Conservation (phyloP, 768 basidiomycete genomes). For the Floccularia luteovirens region DNA sequence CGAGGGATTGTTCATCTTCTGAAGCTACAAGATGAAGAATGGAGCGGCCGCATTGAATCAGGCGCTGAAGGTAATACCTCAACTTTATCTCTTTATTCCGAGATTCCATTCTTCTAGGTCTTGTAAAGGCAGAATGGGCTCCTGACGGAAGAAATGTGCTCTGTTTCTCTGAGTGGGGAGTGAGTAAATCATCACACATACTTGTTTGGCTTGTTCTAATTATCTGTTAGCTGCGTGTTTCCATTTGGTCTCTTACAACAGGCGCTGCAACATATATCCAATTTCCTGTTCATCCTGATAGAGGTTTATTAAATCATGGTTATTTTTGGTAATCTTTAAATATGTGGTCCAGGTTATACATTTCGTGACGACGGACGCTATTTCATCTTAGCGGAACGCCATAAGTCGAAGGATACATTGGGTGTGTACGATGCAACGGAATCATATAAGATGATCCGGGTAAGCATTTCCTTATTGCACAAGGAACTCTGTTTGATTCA, state of each 20-base stretch:
- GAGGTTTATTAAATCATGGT: constrained; percentile 38
- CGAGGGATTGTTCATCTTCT: constrained; percentile 66
- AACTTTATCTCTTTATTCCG: not conserved
- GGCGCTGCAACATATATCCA: constrained; percentile 80
- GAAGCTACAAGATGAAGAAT: constrained; percentile 72
- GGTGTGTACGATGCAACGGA: constrained; percentile 77
- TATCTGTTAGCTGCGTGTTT: constrained; percentile 63
- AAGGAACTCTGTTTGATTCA: not conserved
- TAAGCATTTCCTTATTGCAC: constrained; percentile 22
- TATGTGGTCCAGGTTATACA: constrained; percentile 53
- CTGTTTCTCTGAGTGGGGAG: constrained; percentile 92
- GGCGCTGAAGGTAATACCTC: constrained; percentile 56
- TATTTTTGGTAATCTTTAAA: constrained; percentile 1
- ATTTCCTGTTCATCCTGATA: constrained; percentile 74
- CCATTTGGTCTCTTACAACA: constrained; percentile 76
- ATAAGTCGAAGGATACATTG: constrained; percentile 82
- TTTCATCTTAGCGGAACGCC: constrained; percentile 80
- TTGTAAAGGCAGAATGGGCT: constrained; percentile 86
- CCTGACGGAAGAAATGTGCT: constrained; percentile 77
- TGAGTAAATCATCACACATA: constrained; percentile 34
- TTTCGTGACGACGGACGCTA: constrained; percentile 79
- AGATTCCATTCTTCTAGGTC: constrained; percentile 28
- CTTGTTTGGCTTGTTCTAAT: constrained; percentile 1
- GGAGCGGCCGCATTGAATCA: constrained; percentile 71
- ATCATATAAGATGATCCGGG: constrained; percentile 66